Percentiles rank a stretch among this genome's conserved stretches.
Evolutionary conservation across 1,139 yeast species (phyloP).

Genomic region (Blastobotrys illinoisensis): DNA sequence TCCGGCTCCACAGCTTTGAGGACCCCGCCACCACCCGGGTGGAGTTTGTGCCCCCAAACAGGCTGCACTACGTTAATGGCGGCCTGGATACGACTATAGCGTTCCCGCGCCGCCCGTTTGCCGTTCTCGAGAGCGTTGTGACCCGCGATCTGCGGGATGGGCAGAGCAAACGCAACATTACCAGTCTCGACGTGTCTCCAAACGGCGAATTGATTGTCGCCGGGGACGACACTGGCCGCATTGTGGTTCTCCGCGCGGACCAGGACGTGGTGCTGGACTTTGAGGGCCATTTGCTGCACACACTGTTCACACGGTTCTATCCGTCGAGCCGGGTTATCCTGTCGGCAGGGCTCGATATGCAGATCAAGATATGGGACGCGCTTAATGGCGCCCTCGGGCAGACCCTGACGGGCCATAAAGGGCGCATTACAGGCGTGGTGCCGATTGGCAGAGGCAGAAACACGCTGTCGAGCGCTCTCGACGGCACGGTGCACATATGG

Average conservation of each 20-base stretch:
- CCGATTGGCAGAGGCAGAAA: conserved; percentile 60
- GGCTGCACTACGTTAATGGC: background rate
- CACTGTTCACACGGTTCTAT: conserved; percentile 42
- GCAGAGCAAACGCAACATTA: conserved; percentile 15
- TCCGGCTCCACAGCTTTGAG: background rate
- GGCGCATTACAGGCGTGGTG: conserved; percentile 42
- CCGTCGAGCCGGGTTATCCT: conserved; percentile 57
- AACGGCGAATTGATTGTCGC: conserved; percentile 31
- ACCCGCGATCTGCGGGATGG: background rate
- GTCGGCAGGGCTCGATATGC: conserved; percentile 52
- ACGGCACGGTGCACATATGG: conserved; percentile 57
- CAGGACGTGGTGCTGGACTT: conserved; percentile 22
- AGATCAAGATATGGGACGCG: conserved; percentile 52
- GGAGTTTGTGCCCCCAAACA: background rate
- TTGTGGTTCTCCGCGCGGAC: conserved; percentile 21
- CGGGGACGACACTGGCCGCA: conserved; percentile 44
- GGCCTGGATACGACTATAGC: background rate
- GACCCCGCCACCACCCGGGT: background rate
- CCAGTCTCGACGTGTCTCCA: conserved; percentile 35
- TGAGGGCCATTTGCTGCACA: conserved; percentile 42
- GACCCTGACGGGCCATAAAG: conserved; percentile 43
- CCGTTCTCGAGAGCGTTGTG: background rate
- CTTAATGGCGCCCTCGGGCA: conserved; percentile 46
- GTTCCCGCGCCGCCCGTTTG: background rate
- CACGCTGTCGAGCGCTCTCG: conserved; percentile 40